Base-by-base conservation (phyloP, 176 grass and related monocot species). In the Phoenix dactylifera region DNA sequence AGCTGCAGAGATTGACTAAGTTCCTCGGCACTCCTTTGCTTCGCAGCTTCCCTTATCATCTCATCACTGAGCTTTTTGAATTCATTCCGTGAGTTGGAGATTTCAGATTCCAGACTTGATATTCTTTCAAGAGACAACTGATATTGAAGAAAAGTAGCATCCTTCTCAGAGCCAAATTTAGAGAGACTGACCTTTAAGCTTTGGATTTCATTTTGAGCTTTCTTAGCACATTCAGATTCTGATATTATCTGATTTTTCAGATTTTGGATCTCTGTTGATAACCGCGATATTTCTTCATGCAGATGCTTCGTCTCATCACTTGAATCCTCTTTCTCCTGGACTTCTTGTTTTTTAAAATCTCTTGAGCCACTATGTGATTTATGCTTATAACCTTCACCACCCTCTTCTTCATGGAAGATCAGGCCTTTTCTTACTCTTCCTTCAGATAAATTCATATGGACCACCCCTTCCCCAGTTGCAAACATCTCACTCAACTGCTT, bases 81-180 rank as follows among this genome's bases (percentile, higher is more conserved):
- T 44, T 44, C 35, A 14, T 44, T 44, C 10, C 3, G 35, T 50
- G 67, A 18, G 23, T 58, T 23, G 14, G 54, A 58, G 7, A 51
- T 20, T 17, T 50, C 32, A 18, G n/a, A 18, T 58, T 70, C 67
- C 20, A 70, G 54, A 58, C 22, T 51, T 50, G 55, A 70, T 50
- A 70, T 58, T 70, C 55, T 70, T 26, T 70, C 55, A 70, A 70
- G 20, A 70, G 67, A 70, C n/a, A 17, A 16, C 55, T 70, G 54
- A 32, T 49, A 32, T 50, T 70, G 55, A 50, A 70, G 67, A 59
- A 26, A 19, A 58, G 35, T 18, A 50, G 32, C 67, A 58, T 70
- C 67, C 22, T 54, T 70, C 55, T 70, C 55, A 15, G 55, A 59
- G 22, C 49, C 49, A 20, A 58, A 70, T 25, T 50, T 18, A 25